phyloP scores from a whole-genome alignment of 768 basidiomycete species.

The Boletus bicolor region DNA sequence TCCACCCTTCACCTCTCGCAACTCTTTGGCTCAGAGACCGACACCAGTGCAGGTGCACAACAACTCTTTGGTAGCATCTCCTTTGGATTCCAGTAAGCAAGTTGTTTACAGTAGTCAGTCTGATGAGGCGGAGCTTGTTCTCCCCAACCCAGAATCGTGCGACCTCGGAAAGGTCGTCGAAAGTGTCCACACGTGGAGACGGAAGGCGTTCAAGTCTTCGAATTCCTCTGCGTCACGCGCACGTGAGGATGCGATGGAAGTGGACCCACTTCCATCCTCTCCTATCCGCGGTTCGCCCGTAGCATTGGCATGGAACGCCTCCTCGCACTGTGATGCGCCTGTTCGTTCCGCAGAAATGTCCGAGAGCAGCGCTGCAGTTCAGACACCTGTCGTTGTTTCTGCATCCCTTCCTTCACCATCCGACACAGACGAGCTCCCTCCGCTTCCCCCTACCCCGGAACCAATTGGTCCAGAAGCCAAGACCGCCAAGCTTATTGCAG shows the following conservation, averaged over 20 bases:
- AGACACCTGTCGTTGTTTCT: constrained; percentile 13
- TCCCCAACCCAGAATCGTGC: constrained; percentile 25
- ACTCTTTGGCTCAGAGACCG: constrained; percentile 29
- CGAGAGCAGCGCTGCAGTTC: constrained; percentile 5
- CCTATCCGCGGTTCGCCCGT: constrained; percentile 6
- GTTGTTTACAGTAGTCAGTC: constrained; percentile 65
- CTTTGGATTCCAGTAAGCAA: constrained; percentile 26
- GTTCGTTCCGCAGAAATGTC: constrained; percentile 1
- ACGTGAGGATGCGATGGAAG: constrained; percentile 18
- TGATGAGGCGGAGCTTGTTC: constrained; percentile 55
- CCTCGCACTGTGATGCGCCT: constrained; percentile 6
- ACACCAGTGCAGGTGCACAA: constrained; percentile 3
- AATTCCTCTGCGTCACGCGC: neutral
- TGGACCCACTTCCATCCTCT: constrained; percentile 13
- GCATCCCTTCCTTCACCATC: constrained; percentile 21
- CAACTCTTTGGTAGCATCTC: constrained; percentile 9
- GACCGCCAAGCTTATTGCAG: constrained; percentile 56
- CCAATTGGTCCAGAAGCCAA: constrained; percentile 38
- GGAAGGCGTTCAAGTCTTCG: constrained; percentile 25
- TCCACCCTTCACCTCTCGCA: constrained; percentile 28
- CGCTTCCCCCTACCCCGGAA: constrained; percentile 31
- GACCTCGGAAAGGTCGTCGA: constrained; percentile 34
- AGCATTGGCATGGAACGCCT: constrained; percentile 1
- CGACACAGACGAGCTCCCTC: constrained; percentile 19
- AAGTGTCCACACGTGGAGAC: constrained; percentile 44